Evolutionary conservation across 192 early-diverging fungal species (phyloP).

Genomic region (Coemansia sp.): DNA sequence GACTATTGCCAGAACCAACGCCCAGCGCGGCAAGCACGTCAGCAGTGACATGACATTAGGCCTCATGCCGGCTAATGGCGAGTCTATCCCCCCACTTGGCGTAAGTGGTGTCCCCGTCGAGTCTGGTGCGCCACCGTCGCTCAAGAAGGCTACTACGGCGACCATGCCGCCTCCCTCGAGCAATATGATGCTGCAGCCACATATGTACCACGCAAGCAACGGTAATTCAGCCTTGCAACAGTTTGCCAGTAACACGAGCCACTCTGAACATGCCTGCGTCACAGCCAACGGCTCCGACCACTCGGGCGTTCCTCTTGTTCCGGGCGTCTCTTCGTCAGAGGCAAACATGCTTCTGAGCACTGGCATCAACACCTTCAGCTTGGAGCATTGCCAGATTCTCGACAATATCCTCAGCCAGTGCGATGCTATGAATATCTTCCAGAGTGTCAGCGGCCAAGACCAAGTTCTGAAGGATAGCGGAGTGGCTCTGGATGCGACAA

Average conservation of each 20-base stretch:
- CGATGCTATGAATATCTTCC: background rate
- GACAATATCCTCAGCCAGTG: background rate
- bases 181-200: background rate
- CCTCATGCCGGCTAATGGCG: background rate
- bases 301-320: background rate
- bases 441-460: background rate
- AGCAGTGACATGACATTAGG: background rate
- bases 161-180: background rate
- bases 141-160: background rate
- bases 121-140: background rate
- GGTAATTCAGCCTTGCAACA: slow-evolving; percentile 4
- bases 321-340: background rate
- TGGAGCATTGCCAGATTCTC: background rate
- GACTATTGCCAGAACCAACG: slow-evolving; percentile 51
- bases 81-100: background rate
- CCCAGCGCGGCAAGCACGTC: slow-evolving; percentile 28
- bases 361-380: background rate
- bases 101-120: background rate
- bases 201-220: slow-evolving; percentile 2
- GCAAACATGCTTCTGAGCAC: background rate
- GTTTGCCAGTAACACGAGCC: background rate
- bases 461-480: background rate
- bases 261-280: background rate
- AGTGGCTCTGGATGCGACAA: background rate
- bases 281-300: background rate